Base-by-base conservation (phyloP, 2,329 filamentous ascomycete species). In the Hymenoscyphus fructigenus region DNA sequence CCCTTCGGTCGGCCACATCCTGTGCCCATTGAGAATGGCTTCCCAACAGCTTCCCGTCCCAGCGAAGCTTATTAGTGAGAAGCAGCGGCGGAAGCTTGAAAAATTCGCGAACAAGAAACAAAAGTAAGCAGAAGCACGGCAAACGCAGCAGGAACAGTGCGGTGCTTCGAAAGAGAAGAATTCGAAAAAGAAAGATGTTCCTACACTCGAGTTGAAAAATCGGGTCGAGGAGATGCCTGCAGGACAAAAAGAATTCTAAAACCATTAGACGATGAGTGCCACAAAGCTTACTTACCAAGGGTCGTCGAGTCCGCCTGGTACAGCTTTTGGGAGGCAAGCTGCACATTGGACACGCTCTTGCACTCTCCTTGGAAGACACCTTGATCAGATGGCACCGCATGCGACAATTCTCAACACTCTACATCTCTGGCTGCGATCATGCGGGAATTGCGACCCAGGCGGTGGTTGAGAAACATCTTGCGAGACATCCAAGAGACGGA, bases 381-480 rank as follows among this genome's bases (percentile, higher is more conserved):
- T 83, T 96, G 82, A 91, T 95, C 69, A 82, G 93, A 73, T 95
- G 91, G 90, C 87, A 92, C 75, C 85, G 93, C 67, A 96, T 96
- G 92, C 86, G 87, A 74, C 92, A 92, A 50, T 89, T 90, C 80
- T 93, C 91, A 10, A 93, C 91, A 2, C 80, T 96, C n/a, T 96
- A 90, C 84, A 78, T 97, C 57, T 93, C 93, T 1, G 93, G 93
- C 59, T 95, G 91, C 78, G 94, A 97, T 75, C 94, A 97, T 77
- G 94, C 94, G 34, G 93, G 93, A 80, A 97, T 97, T 71, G 91
- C 91, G 6, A 97, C 93, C 6, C 94, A 97, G 79, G 91, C 86
- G 69, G 93, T 97, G 60, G 93, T 97, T 62, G 94, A 98, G 81
- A 97, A 96, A n/a, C 57, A 63, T 55, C 78, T 96, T 94, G 90